These are phyloP conservation scores for Colletotrichum liaoningense DNA, from an alignment of 2,329 filamentous ascomycete species.

Conservation along the genomic window DNA sequence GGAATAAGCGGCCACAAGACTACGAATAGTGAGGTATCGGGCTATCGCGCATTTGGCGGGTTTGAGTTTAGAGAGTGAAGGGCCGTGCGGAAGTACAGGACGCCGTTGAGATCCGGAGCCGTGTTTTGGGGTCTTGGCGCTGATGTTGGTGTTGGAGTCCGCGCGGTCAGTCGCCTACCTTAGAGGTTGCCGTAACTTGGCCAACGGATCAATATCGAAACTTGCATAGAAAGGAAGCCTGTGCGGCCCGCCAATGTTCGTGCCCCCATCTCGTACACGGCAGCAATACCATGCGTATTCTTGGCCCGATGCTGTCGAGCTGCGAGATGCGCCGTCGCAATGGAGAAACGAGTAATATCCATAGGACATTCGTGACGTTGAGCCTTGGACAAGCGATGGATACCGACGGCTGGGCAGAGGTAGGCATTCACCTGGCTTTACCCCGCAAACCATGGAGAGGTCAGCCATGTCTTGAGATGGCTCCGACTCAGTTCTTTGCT, in stretches of 20 bases:
- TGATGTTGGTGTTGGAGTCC: constrained; percentile 13
- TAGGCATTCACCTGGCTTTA: not conserved
- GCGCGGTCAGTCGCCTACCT: not conserved
- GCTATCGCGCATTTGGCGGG: constrained; percentile 1
- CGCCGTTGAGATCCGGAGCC: constrained; percentile 34
- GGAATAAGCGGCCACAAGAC: not conserved
- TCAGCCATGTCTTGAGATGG: constrained; percentile 3
- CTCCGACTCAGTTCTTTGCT: constrained; percentile 21
- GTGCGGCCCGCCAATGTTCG: constrained; percentile 2
- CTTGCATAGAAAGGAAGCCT: constrained; percentile 9
- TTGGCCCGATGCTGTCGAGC: not conserved
- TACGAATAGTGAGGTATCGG: not conserved
- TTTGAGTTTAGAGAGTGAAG: constrained; percentile 11
- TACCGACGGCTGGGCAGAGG: not conserved
- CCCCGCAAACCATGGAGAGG: constrained; percentile 25
- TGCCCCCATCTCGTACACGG: not conserved
- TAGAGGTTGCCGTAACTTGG: constrained; percentile 23
- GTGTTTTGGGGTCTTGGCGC: constrained; percentile 35
- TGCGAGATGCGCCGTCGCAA: not conserved
- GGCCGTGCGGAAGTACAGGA: constrained; percentile 26
- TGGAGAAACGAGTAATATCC: not conserved
- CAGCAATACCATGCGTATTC: not conserved
- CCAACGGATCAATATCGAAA: constrained; percentile 9
- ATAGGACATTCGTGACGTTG: not conserved
- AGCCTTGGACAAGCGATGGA: constrained; percentile 1